Evolutionary conservation across 495 filamentous ascomycete species (phyloP).

Genomic region (Emericellopsis terricola): DNA sequence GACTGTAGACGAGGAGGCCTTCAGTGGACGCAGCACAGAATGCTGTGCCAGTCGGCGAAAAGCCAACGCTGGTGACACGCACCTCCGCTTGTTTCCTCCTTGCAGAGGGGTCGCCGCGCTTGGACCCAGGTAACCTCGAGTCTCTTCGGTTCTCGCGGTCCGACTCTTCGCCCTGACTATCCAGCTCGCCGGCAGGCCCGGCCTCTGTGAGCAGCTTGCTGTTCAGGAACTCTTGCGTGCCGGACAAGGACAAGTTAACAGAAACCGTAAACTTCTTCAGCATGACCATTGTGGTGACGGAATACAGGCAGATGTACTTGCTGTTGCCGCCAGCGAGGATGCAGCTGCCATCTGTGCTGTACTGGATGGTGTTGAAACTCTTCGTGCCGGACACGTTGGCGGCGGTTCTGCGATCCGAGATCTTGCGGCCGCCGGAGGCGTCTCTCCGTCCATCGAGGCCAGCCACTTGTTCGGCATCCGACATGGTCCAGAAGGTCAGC

Average conservation of each 20-base stretch:
- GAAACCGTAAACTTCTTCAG: constrained; percentile 89
- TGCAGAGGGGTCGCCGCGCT: constrained; percentile 55
- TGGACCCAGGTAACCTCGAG: constrained; percentile 69
- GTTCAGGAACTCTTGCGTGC: constrained; percentile 92
- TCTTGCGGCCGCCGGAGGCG: constrained; percentile 77
- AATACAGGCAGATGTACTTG: constrained; percentile 95
- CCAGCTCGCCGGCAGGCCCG: constrained; percentile 64
- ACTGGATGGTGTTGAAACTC: constrained; percentile 69
- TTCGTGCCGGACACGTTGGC: constrained; percentile 83
- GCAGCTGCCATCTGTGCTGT: constrained; percentile 81
- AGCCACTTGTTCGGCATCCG: constrained; percentile 64
- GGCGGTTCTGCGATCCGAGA: constrained; percentile 72
- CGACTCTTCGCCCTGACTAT: constrained; percentile 73
- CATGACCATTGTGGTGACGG: constrained; percentile 72
- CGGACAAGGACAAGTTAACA: constrained; percentile 81
- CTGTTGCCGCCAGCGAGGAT: constrained; percentile 82
- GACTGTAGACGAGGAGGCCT: constrained; percentile 77
- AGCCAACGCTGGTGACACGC: constrained; percentile 67
- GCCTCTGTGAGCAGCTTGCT: constrained; percentile 81
- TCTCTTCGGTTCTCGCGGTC: constrained; percentile 78
- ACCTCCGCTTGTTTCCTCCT: constrained; percentile 66
- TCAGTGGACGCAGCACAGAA: constrained; percentile 95
- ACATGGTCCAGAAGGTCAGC: constrained; percentile 85
- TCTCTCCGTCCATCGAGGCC: constrained; percentile 79
- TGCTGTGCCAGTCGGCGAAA: constrained; percentile 70